A percentile compares a stretch with the other conserved stretches of the same genome.
phyloP scores from a whole-genome alignment of 2,329 filamentous ascomycete genomes.

The Colletotrichum noveboracense region DNA sequence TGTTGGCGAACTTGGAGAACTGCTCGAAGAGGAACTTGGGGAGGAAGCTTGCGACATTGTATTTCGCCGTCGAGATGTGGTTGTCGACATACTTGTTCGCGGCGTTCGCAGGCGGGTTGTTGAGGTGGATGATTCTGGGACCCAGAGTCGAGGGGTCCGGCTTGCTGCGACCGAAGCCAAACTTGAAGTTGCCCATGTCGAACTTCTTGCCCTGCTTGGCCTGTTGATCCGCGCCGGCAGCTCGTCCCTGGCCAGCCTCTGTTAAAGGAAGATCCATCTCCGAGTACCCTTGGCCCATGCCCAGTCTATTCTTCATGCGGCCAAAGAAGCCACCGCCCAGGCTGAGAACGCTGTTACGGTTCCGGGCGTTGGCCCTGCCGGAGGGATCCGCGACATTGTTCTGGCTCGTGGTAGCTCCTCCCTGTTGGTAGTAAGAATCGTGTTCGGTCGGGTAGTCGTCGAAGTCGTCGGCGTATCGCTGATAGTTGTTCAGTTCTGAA shows the following conservation, averaged over 20 bases:
- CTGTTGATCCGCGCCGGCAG: slow-evolving; percentile 44
- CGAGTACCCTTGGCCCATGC: slow-evolving; percentile 87
- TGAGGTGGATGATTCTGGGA: slow-evolving; percentile 91
- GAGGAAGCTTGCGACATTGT: slow-evolving; percentile 90
- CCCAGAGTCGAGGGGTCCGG: slow-evolving; percentile 90
- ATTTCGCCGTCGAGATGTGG: slow-evolving; percentile 96
- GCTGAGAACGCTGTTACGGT: slow-evolving; percentile 87
- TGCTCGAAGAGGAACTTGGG: slow-evolving; percentile 98
- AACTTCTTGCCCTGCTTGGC: slow-evolving; percentile 61
- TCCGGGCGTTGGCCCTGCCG: slow-evolving; percentile 61
- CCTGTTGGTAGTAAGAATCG: slow-evolving; percentile 83
- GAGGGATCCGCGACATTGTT: slow-evolving; percentile 22
- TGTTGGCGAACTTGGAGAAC: slow-evolving; percentile 98
- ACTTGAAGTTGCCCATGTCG: slow-evolving; percentile 82
- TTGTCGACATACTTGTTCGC: slow-evolving; percentile 93
- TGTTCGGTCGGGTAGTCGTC: slow-evolving; percentile 83
- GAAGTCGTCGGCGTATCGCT: slow-evolving; percentile 86
- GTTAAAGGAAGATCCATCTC: slow-evolving; percentile 98
- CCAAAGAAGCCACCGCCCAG: slow-evolving; percentile 88
- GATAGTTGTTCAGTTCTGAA: slow-evolving; percentile 85
- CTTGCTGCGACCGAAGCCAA: slow-evolving; percentile 85
- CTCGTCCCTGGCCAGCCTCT: slow-evolving; percentile 62
- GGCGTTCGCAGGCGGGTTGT: slow-evolving; percentile 92
- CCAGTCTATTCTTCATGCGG: slow-evolving; percentile 86
- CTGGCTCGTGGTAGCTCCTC: slow-evolving; percentile 31